phyloP scores from a whole-genome alignment of 1,284 basidiomycete species.

The Ceratobasidium theobromae region DNA sequence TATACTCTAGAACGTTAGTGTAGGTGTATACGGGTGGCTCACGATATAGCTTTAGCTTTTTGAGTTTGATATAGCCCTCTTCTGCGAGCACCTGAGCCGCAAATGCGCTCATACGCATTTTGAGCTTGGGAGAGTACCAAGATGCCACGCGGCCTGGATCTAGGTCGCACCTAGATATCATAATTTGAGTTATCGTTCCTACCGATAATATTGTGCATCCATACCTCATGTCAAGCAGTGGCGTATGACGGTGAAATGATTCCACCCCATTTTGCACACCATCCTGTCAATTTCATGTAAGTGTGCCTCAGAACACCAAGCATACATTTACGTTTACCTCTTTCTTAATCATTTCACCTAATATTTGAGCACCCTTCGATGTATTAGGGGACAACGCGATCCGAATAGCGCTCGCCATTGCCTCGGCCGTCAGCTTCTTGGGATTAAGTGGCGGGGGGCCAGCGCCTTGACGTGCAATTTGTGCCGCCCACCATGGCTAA shows the following conservation, averaged over 20 bases:
- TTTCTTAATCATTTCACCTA: constrained; percentile 55
- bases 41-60: constrained; percentile 54
- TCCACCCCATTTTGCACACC: constrained; percentile 54
- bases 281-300: constrained; percentile 43
- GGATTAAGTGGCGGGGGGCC: constrained; percentile 62
- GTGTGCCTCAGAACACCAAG: background rate
- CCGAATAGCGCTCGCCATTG: constrained; percentile 56
- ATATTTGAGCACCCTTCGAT: constrained; percentile 49
- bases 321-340: constrained; percentile 46
- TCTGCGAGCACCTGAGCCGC: constrained; percentile 55
- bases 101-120: constrained; percentile 55
- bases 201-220: constrained; percentile 1
- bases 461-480: constrained; percentile 46
- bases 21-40: constrained; percentile 33
- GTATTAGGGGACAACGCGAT: constrained; percentile 51
- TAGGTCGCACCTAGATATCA: constrained; percentile 52
- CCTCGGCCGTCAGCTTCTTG: constrained; percentile 54
- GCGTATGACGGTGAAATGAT: constrained; percentile 62
- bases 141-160: constrained; percentile 53
- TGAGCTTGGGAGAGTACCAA: constrained; percentile 59
- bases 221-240: constrained; percentile 59
- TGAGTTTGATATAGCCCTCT: constrained; percentile 48
- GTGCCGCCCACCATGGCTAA: constrained; percentile 39
- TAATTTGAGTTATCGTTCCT: background rate
- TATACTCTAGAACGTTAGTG: background rate